Evolutionary conservation across 1,284 basidiomycete genomes (phyloP), one percentile per base, ranked within the genome.

Genomic region (Golubevia sp.): DNA sequence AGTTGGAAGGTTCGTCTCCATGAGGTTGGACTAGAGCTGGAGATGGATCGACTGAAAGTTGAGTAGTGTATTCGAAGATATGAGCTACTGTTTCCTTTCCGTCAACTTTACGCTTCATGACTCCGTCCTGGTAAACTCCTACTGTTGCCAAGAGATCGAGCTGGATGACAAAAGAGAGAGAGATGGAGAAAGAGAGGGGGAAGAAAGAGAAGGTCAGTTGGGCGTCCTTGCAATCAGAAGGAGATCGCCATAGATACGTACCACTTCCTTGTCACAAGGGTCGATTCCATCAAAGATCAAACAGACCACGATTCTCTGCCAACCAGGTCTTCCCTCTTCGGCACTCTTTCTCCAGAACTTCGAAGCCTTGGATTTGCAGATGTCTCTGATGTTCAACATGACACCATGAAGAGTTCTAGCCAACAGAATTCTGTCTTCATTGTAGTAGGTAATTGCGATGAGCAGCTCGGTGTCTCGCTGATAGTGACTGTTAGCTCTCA

Each of bases 331-430:
- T 58, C 93, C 95, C 76, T 94, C 92, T 85, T 97, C 94, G 91
- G 79, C 84, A 23, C 73, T 76, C 20, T 74, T 61, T n/a, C 73
- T 58, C 76, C 83, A 97, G 86, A 93, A 98, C 84, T 96, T 96
- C 67, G 93, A 95, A 77, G 84, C 90, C 84, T 95, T 96, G 55
- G 93, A 94, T 86, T 93, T 95, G 89, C 94, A 97, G 71, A 98
- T 98, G 78, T 98, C 95, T 73, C 95, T 92, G 70, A 99, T 96
- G 85, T 99, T 99, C 73, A 95, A 85, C 94, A 98, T 97, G 79
- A 98, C 91, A 68, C 93, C 92, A 78, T 97, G 94, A 54, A 97
- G 86, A 0, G 94, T 97, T 67, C 94, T 90, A 7, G 82, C 79
- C n/a, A 84, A 74, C 27, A 97, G 88, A 2, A 91, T 91, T 86